phyloP scores from a whole-genome alignment of 2,329 filamentous ascomycete species.

The Neofusicoccum sp. region DNA sequence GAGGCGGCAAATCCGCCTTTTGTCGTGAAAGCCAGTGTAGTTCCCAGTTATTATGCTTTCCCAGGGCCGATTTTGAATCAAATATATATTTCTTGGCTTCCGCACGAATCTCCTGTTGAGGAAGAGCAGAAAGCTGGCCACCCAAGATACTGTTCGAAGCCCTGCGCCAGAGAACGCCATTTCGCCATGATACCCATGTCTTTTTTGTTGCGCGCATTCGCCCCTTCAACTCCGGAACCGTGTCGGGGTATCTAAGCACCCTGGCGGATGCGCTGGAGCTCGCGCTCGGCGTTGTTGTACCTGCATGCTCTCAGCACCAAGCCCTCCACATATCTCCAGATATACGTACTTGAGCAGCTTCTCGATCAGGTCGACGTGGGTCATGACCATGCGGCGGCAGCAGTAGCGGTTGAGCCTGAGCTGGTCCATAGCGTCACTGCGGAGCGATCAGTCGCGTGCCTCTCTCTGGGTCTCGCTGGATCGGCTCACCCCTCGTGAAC shows the following conservation, averaged over 20 bases:
- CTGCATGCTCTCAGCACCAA: not conserved
- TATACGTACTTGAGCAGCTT: conserved; percentile 71
- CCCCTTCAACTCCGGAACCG: conserved; percentile 2
- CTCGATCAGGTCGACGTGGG: conserved; percentile 97
- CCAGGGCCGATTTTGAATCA: too few species aligned
- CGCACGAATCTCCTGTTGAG: too few species aligned
- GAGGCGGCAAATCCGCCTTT: too few species aligned
- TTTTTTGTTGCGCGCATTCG: not conserved
- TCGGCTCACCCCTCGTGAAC: conserved; percentile 37
- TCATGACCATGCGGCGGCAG: conserved; percentile 99
- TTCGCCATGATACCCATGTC: conserved; percentile 4
- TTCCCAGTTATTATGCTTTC: too few species aligned
- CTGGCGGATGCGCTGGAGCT: conserved; percentile 22
- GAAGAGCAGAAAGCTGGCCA: not conserved
- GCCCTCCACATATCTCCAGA: too few species aligned
- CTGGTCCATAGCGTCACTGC: conserved; percentile 92
- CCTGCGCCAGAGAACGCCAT: conserved; percentile 7
- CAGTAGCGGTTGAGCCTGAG: conserved; percentile 95
- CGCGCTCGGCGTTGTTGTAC: conserved; percentile 23
- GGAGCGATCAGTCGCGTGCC: not conserved
- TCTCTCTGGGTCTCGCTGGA: not conserved
- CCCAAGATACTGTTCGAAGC: not conserved
- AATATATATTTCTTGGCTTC: too few species aligned
- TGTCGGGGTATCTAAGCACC: conserved; percentile 11
- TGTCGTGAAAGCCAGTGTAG: too few species aligned